Base-by-base conservation (phyloP, 2,329 filamentous ascomycete species). In the Stylonectria norvegica region DNA sequence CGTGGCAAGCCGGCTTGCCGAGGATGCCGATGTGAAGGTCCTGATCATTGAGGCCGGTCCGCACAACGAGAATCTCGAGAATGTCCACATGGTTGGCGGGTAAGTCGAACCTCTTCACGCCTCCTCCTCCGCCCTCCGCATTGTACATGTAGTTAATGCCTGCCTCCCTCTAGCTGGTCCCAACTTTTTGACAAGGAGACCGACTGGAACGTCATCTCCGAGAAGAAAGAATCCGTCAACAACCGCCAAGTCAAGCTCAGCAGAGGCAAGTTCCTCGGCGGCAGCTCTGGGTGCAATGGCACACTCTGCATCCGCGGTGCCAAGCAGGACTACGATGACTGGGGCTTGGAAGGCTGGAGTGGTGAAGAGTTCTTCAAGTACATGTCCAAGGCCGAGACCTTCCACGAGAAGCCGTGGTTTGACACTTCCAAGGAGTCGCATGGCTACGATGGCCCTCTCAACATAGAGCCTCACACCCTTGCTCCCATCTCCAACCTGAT, bases 331-430 rank as follows among this genome's bases (percentile, higher is more conserved):
- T 65, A 71, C 15, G 74, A 81, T 56, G 75, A 81, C 42, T 79
- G 78, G 78, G 67, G 59, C 2, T 47, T 75, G 39, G 70, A 65
- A 23, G 76, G 73, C 3, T 78, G 78, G 76, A 72, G 66, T 39
- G 75, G 78, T 4, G 70, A 75, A 4, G 75, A 80, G 16, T 71
- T 80, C 47, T 80, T 76, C 44, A 61, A 58, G 10, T 77, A 73
- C 38, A 81, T 80, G 70, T 67, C 61, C 35, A 79, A 78, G 73
- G 65, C 73, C 2, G 78, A 82, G 48, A 76, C 71, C 2, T 82
- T 81, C 50, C 72, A 80, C 40, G 53, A 60, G 15, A 81, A 81
- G 52, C 61, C 71, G 19, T 80, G 76, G 76, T 78, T 79, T 57
- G 56, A 76, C 22, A 70, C 69, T 2, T 64, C 70, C 29, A 54